These are phyloP conservation scores for Aspergillus nanangensis DNA, from an alignment of 495 filamentous ascomycete species.

Conservation along the genomic window DNA sequence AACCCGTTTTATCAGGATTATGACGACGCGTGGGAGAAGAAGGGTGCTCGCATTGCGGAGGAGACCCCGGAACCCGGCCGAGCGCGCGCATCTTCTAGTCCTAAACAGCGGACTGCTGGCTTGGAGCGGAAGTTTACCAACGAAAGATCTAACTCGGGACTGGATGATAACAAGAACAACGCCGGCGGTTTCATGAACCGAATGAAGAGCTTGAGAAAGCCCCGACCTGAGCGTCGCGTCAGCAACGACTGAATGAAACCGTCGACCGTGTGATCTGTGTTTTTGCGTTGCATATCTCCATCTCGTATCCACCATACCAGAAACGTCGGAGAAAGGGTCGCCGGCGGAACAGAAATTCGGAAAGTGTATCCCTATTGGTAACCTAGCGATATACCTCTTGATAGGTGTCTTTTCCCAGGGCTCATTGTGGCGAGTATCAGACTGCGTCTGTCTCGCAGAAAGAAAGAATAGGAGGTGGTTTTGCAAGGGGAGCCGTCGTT, in stretches of 20 bases:
- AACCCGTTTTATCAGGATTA: slow-evolving; percentile 92
- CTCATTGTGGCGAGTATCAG: too few species aligned
- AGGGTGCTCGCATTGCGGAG: slow-evolving; percentile 58
- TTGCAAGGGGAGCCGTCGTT: too few species aligned
- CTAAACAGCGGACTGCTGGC: slow-evolving; percentile 44
- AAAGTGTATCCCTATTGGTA: too few species aligned
- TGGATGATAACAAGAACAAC: slow-evolving; percentile 40
- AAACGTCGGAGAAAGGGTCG: too few species aligned
- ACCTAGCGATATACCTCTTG: too few species aligned
- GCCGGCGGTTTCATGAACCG: slow-evolving; percentile 70
- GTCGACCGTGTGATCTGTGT: neutral
- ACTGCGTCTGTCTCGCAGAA: too few species aligned
- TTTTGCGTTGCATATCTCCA: neutral
- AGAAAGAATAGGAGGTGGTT: too few species aligned
- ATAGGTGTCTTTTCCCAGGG: too few species aligned
- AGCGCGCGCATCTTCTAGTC: slow-evolving; percentile 57
- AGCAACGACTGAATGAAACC: slow-evolving; percentile 25
- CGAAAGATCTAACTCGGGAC: slow-evolving; percentile 47
- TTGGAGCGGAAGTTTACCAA: slow-evolving; percentile 68
- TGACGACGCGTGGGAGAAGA: slow-evolving; percentile 66
- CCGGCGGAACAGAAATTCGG: too few species aligned
- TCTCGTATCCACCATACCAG: too few species aligned
- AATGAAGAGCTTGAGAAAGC: slow-evolving; percentile 79
- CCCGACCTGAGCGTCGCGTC: slow-evolving; percentile 40
- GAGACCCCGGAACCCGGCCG: slow-evolving; percentile 36